These are phyloP conservation scores for Boletus reticuloceps DNA, from an alignment of 768 basidiomycete genomes.

Conservation along the genomic window DNA sequence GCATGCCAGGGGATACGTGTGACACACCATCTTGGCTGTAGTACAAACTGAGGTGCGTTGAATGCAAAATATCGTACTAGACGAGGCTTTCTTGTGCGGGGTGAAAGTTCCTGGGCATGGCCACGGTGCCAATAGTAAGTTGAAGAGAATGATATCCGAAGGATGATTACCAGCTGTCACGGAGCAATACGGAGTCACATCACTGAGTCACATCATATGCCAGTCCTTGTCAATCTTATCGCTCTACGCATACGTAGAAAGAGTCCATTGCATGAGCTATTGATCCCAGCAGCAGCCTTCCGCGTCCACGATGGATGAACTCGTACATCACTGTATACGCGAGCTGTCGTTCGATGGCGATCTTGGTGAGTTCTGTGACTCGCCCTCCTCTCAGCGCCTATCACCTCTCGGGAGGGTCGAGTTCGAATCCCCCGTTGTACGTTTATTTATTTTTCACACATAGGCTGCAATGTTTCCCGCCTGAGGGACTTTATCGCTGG, in stretches of 20 bases:
- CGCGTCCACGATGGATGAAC: constrained; percentile 59
- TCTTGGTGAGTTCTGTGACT: constrained; percentile 57
- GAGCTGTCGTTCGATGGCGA: constrained; percentile 91
- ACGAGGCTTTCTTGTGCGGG: background rate
- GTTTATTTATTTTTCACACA: constrained; percentile 17
- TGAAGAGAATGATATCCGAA: background rate
- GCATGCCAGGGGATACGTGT: background rate
- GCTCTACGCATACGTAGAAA: background rate
- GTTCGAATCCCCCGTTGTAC: constrained; percentile 45
- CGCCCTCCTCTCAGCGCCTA: background rate
- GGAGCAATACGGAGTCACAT: background rate
- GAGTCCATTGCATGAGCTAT: background rate
- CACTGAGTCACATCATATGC: constrained; percentile 11
- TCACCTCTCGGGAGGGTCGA: constrained; percentile 13
- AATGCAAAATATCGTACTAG: background rate
- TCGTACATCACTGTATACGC: constrained; percentile 78
- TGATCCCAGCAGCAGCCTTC: background rate
- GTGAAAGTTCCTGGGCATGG: background rate
- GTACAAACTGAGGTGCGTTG: too few species aligned
- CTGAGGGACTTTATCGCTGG: constrained; percentile 65
- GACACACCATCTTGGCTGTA: constrained; percentile 20
- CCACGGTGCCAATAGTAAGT: background rate
- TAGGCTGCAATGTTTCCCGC: constrained; percentile 75
- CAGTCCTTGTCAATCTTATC: constrained; percentile 5
- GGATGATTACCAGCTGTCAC: background rate